Conservation (phyloP, 2,329 filamentous ascomycete species). For the Didymella keratinophila region DNA sequence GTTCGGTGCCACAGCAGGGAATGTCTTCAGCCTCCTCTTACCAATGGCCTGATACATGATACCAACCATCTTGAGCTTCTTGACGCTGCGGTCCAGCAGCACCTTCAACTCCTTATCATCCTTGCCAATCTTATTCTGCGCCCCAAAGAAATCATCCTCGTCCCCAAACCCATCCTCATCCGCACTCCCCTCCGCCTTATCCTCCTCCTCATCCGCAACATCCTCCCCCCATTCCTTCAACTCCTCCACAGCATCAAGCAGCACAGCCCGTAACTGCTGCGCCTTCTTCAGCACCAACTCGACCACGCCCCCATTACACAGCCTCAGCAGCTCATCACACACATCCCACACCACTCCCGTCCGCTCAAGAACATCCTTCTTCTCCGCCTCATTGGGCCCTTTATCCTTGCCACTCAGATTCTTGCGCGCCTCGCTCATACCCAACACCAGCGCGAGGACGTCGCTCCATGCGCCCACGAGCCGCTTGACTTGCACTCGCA, state of each 20-base stretch:
- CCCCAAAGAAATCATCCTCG: constrained; percentile 73
- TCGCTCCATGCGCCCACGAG: constrained; percentile 69
- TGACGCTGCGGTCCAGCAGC: constrained; percentile 70
- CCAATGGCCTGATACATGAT: constrained; percentile 73
- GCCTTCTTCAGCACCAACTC: constrained; percentile 76
- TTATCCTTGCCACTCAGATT: constrained; percentile 24
- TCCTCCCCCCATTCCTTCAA: constrained; percentile 88
- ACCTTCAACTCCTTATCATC: constrained; percentile 71
- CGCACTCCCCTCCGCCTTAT: constrained; percentile 49
- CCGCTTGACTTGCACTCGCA: constrained; percentile 65
- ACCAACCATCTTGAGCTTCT: constrained; percentile 70
- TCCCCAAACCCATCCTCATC: constrained; percentile 44
- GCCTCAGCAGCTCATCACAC: constrained; percentile 74
- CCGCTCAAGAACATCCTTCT: constrained; percentile 61
- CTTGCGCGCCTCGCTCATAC: constrained; percentile 63
- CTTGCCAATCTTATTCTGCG: constrained; percentile 63
- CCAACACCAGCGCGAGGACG: constrained; percentile 67
- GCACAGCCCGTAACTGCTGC: constrained; percentile 74
- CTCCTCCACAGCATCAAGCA: constrained; percentile 85
- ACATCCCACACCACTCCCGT: constrained; percentile 85
- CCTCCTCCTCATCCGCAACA: constrained; percentile 62
- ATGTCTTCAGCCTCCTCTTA: constrained; percentile 72
- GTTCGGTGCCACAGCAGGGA: constrained; percentile 26
- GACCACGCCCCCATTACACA: constrained; percentile 72
- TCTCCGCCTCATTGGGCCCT: constrained; percentile 36